Percentiles rank a stretch among this genome's conserved stretches.
phyloP scores from a whole-genome alignment of 1,139 yeast genomes.

The Yamadazyma trypodendri region DNA sequence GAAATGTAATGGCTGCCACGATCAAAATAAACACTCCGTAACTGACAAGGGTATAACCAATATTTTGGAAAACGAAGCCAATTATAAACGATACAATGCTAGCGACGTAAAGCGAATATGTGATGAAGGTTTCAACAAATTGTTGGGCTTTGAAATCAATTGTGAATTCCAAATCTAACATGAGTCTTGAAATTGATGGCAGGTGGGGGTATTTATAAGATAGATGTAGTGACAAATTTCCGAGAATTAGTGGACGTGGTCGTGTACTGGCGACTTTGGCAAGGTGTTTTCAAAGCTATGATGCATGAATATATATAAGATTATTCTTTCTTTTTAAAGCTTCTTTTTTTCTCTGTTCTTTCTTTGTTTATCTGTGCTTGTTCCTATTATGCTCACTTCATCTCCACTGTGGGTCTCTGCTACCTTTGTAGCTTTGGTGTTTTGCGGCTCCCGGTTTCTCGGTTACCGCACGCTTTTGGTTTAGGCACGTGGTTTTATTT shows the following conservation, averaged over 20 bases:
- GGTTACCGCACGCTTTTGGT: too few species aligned
- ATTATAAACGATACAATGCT: conserved; percentile 37
- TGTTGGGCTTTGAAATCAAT: conserved; percentile 65
- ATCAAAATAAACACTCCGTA: conserved; percentile 35
- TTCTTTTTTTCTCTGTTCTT: too few species aligned
- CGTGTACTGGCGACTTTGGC: too few species aligned
- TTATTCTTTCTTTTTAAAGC: too few species aligned
- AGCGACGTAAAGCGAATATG: conserved; percentile 19
- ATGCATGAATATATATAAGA: too few species aligned
- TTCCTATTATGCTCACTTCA: too few species aligned
- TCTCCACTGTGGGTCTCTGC: too few species aligned
- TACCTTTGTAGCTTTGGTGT: too few species aligned
- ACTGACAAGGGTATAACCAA: conserved; percentile 34
- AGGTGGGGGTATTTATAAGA: conserved; percentile 1
- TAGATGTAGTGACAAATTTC: background rate
- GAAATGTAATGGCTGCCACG: conserved; percentile 42
- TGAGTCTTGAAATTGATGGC: conserved; percentile 1
- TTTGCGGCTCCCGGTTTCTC: too few species aligned
- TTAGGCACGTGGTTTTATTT: too few species aligned
- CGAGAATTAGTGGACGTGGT: conserved; percentile 2
- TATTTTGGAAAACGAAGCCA: conserved; percentile 46
- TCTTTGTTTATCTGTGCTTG: too few species aligned
- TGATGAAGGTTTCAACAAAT: conserved; percentile 29
- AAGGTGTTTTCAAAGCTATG: too few species aligned
- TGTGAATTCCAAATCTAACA: conserved; percentile 45